Evolutionary conservation across 768 basidiomycete species (phyloP).

Genomic region (Boletus vinaceobasis): DNA sequence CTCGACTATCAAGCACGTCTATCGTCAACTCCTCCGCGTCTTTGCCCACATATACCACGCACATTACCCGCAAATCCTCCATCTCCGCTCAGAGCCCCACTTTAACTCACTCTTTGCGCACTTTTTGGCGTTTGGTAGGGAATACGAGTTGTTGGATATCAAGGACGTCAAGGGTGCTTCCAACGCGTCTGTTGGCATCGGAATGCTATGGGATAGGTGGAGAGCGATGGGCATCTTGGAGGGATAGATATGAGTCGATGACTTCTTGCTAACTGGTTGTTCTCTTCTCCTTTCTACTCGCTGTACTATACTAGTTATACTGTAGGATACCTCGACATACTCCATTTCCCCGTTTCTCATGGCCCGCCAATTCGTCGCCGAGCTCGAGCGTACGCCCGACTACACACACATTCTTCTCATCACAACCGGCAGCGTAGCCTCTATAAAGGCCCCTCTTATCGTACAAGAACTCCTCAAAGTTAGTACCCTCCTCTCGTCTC

Average conservation of each 20-base stretch:
- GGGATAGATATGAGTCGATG: constrained; percentile 15
- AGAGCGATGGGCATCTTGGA: constrained; percentile 80
- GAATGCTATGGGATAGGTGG: constrained; percentile 85
- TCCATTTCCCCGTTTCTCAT: background rate
- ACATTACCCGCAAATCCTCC: constrained; percentile 87
- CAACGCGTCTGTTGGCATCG: constrained; percentile 63
- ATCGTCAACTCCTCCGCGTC: constrained; percentile 93
- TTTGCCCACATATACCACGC: constrained; percentile 98
- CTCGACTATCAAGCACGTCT: constrained; percentile 86
- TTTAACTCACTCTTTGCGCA: constrained; percentile 98
- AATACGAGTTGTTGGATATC: constrained; percentile 87
- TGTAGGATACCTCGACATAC: constrained; percentile 2
- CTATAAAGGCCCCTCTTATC: constrained; percentile 90
- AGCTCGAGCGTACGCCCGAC: constrained; percentile 24
- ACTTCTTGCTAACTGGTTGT: background rate
- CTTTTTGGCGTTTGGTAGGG: constrained; percentile 91
- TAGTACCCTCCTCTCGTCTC: constrained; percentile 31
- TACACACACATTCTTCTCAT: constrained; percentile 71
- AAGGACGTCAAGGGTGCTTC: constrained; percentile 80
- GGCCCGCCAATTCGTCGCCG: constrained; percentile 23
- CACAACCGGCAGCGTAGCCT: constrained; percentile 93
- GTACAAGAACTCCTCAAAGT: constrained; percentile 70
- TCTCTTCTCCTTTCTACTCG: background rate
- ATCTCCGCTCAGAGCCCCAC: constrained; percentile 90
- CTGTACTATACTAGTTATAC: constrained; percentile 14